These are phyloP conservation scores for Aureobasidium lini DNA, from an alignment of 2,329 filamentous ascomycete species.

Conservation along the genomic window DNA sequence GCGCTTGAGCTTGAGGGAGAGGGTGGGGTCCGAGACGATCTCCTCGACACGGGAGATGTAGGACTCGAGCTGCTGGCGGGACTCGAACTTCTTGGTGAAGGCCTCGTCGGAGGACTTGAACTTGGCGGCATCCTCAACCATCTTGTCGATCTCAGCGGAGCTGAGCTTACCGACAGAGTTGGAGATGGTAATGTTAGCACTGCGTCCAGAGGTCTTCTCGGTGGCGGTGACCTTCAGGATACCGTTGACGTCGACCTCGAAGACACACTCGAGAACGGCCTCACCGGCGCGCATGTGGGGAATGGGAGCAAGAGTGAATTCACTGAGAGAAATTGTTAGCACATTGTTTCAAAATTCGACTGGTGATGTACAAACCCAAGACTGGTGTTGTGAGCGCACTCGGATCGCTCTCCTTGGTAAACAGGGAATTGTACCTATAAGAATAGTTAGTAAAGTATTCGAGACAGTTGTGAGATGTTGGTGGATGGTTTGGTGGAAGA, in stretches of 20 bases:
- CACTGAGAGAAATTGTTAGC: slow-evolving; percentile 71
- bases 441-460: background rate
- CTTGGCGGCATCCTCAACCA: slow-evolving; percentile 89
- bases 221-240: slow-evolving; percentile 99
- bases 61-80: slow-evolving; percentile 96
- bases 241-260: slow-evolving; percentile 99
- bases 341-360: background rate
- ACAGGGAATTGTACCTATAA: slow-evolving; percentile 49
- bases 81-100: slow-evolving; percentile 99
- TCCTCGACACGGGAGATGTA: slow-evolving; percentile 99
- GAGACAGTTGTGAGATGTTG: background rate
- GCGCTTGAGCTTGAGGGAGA: slow-evolving; percentile 96
- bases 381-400: slow-evolving; percentile 72
- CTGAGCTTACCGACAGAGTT: slow-evolving; percentile 99
- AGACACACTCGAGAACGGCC: slow-evolving; percentile 92
- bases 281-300: slow-evolving; percentile 87
- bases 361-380: background rate
- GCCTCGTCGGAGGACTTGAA: slow-evolving; percentile 98
- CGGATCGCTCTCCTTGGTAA: slow-evolving; percentile 93
- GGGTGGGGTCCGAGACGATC: slow-evolving; percentile 91
- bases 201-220: slow-evolving; percentile 96
- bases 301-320: slow-evolving; percentile 36
- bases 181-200: slow-evolving; percentile 98
- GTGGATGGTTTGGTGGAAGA: background rate
- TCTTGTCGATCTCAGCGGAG: slow-evolving; percentile 88